These are phyloP conservation scores for Fusarium luffae DNA, from an alignment of 2,329 filamentous ascomycete species.

Conservation along the genomic window DNA sequence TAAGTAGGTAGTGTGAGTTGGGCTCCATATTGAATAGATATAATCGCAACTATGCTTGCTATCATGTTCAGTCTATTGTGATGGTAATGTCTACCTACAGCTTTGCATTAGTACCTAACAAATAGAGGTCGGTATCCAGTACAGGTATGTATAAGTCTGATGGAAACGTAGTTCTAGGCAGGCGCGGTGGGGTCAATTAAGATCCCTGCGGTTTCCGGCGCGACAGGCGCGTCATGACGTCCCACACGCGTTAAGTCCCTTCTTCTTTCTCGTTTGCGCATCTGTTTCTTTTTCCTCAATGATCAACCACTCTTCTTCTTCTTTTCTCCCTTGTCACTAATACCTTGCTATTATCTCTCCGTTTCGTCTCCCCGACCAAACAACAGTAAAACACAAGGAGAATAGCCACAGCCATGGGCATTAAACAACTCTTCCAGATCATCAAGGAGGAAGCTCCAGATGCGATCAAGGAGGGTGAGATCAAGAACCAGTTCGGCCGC, in stretches of 20 bases:
- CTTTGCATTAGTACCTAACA: neutral
- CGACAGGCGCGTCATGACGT: constrained; percentile 48
- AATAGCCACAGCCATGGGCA: constrained; percentile 62
- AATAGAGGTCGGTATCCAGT: too few relatives aligned
- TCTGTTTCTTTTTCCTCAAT: constrained; percentile 9
- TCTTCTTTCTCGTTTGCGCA: constrained; percentile 25
- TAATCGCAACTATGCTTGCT: neutral
- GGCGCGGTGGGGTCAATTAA: constrained; percentile 47
- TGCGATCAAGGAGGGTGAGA: constrained; percentile 94
- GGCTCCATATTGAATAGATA: neutral
- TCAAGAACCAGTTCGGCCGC: constrained; percentile 98
- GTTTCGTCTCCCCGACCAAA: neutral
- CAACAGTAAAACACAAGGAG: neutral
- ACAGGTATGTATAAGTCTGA: neutral
- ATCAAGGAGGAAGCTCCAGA: constrained; percentile 95
- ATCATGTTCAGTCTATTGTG: neutral
- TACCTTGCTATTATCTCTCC: neutral
- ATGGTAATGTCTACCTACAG: neutral
- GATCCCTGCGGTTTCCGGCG: constrained; percentile 43
- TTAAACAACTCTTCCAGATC: constrained; percentile 80
- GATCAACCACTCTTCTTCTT: neutral
- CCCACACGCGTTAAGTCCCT: constrained; percentile 40
- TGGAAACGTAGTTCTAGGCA: neutral
- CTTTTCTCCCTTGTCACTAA: neutral
- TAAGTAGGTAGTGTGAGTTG: neutral